These are phyloP conservation scores for Tricholoma hemisulphureum DNA, from an alignment of 768 basidiomycete species.

Conservation along the genomic window DNA sequence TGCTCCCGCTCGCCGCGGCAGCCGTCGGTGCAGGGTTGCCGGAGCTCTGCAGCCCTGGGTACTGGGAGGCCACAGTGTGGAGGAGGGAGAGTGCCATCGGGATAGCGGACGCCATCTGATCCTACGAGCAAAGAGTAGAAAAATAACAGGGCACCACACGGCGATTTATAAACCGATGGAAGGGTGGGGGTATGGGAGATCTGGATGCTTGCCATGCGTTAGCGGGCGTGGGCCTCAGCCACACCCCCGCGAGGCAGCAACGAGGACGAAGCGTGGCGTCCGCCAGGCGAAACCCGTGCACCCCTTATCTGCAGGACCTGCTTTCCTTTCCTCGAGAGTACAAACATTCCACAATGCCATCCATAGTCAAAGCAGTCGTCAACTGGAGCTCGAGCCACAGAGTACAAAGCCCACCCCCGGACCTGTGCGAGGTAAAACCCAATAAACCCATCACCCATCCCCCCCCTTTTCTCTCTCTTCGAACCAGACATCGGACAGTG, in stretches of 20 bases:
- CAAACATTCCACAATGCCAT: conserved; percentile 37
- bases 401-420: conserved; percentile 28
- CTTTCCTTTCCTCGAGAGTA: conserved; percentile 6
- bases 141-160: conserved; percentile 2
- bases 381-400: conserved; percentile 38
- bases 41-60: conserved; percentile 22
- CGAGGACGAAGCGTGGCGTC: conserved; percentile 32
- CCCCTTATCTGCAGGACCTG: conserved; percentile 24
- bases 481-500: too few species aligned
- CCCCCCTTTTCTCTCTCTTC: too few species aligned
- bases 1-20: conserved; percentile 13
- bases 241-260: conserved; percentile 25
- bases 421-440: conserved; percentile 51
- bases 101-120: conserved; percentile 42
- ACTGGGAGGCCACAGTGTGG: conserved; percentile 36
- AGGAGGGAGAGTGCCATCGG: conserved; percentile 46
- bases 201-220: conserved; percentile 18
- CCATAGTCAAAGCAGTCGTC: conserved; percentile 41
- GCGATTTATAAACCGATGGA: conserved; percentile 35
- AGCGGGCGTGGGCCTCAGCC: conserved; percentile 18
- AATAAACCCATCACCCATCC: too few species aligned
- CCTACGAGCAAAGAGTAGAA: conserved; percentile 2
- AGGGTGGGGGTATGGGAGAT: conserved; percentile 19
- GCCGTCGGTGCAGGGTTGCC: conserved; percentile 27
- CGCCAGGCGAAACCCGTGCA: conserved; percentile 30